Base-by-base conservation (phyloP, 345 rosid species). In the Aegle marmelos region DNA sequence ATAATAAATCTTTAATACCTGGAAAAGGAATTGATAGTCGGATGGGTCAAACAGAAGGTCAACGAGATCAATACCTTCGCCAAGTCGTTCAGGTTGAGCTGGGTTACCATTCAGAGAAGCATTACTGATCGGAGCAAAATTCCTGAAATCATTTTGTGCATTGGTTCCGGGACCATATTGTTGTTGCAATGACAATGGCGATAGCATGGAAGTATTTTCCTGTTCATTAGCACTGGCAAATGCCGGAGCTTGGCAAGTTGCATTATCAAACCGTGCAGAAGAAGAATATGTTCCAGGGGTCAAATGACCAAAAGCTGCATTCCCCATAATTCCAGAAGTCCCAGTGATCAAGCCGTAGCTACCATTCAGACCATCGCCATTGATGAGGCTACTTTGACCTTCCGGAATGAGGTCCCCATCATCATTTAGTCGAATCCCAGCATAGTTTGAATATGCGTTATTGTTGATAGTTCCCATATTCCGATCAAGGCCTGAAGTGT, bases 351-450 rank as follows among this genome's bases (percentile, higher is more conserved):
- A 53, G n/a, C n/a, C 57, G 17, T 53, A 53, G 57, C 57, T 22
- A 45, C 50, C 50, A 45, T 13, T 45, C 50, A 45, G 17, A 45
- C 50, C 17, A 45, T 13, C 13, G 50, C 50, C 50, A 33, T 54
- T 34, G 62, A 68, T 45, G 50, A 45, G n/a, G 17, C 14, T 36
- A 50, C 21, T 4, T 41, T 68, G 78, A 13, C 79, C 75, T 33
- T 27, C 19, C 74, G 74, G 80, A 9, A 37, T 1, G 28, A 74
- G 70, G 53, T 53, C 73, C 19, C 82, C 79, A 10, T 58, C 37
- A 54, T 67, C 8, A 60, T 30, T 70, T 27, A 83, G 58, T 21
- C 74, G 73, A 16, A 73, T 70, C 61, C 78, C 80, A 10, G 77
- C 73, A 48, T 77, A 79, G 39, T 34, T 68, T 34, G 30, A 19